These are phyloP conservation scores for Histomonas meleagridis DNA, from an alignment of 208 protist species.

Conservation along the genomic window DNA sequence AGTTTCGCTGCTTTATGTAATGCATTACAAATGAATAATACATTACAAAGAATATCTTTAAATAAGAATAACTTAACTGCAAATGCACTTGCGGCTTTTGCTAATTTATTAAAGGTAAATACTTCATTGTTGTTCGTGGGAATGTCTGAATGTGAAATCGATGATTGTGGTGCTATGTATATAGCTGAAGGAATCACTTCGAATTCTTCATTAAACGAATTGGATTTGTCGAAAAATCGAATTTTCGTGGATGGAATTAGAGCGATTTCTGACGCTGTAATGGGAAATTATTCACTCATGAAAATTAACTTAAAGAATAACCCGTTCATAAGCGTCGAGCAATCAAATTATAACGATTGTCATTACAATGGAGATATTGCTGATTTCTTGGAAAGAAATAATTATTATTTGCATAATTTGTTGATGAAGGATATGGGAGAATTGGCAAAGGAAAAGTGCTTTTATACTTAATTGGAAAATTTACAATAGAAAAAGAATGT, in stretches of 20 bases:
- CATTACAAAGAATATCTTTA: background rate
- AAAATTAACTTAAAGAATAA: background rate
- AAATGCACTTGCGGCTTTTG: background rate
- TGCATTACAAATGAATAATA: background rate
- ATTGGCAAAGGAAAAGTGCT: background rate
- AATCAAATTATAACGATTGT: too few relatives aligned
- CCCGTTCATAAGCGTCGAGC: too few relatives aligned
- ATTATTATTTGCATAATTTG: conserved; percentile 25
- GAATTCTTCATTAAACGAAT: background rate
- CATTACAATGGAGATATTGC: too few relatives aligned
- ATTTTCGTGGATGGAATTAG: background rate
- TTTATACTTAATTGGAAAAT: too few relatives aligned
- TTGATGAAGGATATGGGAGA: background rate
- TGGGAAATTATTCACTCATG: background rate
- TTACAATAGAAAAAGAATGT: too few relatives aligned
- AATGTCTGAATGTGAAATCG: background rate
- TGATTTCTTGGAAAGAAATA: conserved; percentile 26
- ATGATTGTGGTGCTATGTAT: background rate
- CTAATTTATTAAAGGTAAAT: background rate
- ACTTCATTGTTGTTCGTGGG: background rate
- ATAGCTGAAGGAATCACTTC: background rate
- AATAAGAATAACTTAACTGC: background rate
- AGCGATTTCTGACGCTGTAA: background rate
- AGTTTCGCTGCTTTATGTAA: background rate
- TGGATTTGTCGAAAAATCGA: background rate